phyloP scores from a whole-genome alignment of 1,139 yeast species.

The Geotrichum reessii region DNA sequence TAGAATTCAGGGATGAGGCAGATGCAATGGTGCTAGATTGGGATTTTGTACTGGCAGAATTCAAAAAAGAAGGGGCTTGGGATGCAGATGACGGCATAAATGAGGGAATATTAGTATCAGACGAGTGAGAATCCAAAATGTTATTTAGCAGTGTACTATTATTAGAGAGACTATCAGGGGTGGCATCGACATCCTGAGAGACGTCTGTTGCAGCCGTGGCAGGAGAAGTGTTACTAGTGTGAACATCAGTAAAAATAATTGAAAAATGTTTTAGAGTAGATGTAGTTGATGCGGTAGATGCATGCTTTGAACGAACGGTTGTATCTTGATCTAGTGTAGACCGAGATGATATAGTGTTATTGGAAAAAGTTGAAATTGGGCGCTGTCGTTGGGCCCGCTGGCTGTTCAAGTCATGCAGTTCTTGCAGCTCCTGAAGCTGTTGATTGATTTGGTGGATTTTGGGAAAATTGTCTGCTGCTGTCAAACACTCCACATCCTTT shows the following conservation, averaged over 20 bases:
- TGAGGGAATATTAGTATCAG: constrained; percentile 1
- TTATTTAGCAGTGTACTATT: neutral
- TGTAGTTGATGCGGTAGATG: constrained; percentile 25
- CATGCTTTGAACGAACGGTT: constrained; percentile 21
- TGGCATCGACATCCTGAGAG: neutral
- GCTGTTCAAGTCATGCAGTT: neutral
- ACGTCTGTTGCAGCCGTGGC: neutral
- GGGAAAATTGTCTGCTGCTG: neutral
- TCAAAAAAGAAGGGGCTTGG: constrained; percentile 8
- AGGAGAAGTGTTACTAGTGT: neutral
- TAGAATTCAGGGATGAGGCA: neutral
- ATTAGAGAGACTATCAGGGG: neutral
- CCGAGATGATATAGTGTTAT: constrained; percentile 10
- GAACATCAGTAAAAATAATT: constrained; percentile 16
- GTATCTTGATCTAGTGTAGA: constrained; percentile 7
- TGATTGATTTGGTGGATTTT: neutral
- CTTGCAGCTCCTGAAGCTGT: neutral
- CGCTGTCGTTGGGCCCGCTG: constrained; percentile 6
- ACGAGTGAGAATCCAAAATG: neutral
- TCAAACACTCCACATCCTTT: neutral
- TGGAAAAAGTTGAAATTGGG: constrained; percentile 11
- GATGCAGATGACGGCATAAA: neutral
- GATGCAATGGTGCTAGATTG: neutral
- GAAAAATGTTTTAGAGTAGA: constrained; percentile 26
- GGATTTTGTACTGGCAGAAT: constrained; percentile 2